Conservation (phyloP, 768 basidiomycete species). For the Pulveroboletus sp. region DNA sequence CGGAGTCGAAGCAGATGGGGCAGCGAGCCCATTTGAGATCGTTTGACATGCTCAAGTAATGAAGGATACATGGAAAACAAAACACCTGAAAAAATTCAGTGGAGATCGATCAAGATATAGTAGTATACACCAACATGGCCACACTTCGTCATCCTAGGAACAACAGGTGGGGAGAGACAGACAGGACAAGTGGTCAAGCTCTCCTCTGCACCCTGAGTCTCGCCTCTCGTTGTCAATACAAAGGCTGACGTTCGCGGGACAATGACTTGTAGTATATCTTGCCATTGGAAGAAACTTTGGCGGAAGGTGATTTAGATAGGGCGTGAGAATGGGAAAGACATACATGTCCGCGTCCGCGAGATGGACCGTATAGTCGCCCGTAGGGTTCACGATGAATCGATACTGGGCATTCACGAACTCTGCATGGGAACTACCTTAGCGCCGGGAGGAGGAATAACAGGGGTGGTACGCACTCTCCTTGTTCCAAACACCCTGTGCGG, state of each 20-base stretch:
- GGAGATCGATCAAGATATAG: neutral
- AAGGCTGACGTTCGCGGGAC: conserved; percentile 81
- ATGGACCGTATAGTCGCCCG: conserved; percentile 89
- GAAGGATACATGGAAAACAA: conserved; percentile 92
- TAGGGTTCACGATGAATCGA: conserved; percentile 92
- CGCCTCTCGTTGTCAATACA: conserved; percentile 56
- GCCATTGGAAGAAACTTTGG: conserved; percentile 89
- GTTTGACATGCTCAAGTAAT: conserved; percentile 82
- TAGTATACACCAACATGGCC: conserved; percentile 75
- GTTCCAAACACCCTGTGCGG: conserved; percentile 70
- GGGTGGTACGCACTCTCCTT: conserved; percentile 78
- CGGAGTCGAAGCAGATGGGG: conserved; percentile 94
- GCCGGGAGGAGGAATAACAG: conserved; percentile 11
- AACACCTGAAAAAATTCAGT: conserved; percentile 60
- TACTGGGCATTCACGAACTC: conserved; percentile 97
- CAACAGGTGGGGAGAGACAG: conserved; percentile 86
- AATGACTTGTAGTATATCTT: conserved; percentile 92
- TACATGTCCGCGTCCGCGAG: conserved; percentile 98
- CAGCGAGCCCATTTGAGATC: conserved; percentile 86
- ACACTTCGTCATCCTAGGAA: conserved; percentile 94
- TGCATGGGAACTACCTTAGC: conserved; percentile 32
- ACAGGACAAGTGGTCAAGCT: conserved; percentile 86
- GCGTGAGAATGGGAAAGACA: conserved; percentile 29
- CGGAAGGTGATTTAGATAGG: neutral
- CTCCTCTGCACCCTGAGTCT: conserved; percentile 45